A percentile compares a stretch with the other conserved stretches of the same genome.
phyloP scores from a whole-genome alignment of 1,284 basidiomycete genomes.

The Sporisorium reilianum region DNA sequence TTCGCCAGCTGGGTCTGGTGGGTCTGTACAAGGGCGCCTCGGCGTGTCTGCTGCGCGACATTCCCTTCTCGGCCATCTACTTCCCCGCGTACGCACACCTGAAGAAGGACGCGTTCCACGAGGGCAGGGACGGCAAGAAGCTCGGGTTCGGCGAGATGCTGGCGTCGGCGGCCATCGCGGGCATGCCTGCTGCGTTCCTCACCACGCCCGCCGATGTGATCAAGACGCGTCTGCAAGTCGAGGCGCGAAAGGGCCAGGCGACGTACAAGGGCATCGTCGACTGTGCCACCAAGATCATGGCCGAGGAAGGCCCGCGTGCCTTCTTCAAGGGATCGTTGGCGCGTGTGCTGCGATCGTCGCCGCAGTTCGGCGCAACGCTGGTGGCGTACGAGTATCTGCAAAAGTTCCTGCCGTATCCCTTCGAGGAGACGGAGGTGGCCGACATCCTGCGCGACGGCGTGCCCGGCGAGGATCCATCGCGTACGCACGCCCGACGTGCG shows the following conservation, averaged over 20 bases:
- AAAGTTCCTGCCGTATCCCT: slow-evolving; percentile 53
- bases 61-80: slow-evolving; percentile 79
- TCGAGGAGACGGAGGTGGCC: slow-evolving; percentile 46
- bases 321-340: slow-evolving; percentile 96
- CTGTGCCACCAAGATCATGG: slow-evolving; percentile 86
- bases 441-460: slow-evolving; percentile 47
- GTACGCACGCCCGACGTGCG: slow-evolving; percentile 52
- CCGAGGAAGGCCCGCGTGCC: slow-evolving; percentile 86
- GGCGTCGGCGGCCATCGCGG: slow-evolving; percentile 80
- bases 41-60: slow-evolving; percentile 87
- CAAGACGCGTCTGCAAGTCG: slow-evolving; percentile 98
- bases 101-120: slow-evolving; percentile 93
- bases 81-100: slow-evolving; percentile 74
- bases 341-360: slow-evolving; percentile 81
- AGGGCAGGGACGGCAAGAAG: slow-evolving; percentile 94
- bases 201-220: slow-evolving; percentile 82
- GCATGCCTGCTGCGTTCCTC: slow-evolving; percentile 85
- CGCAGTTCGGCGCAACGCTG: slow-evolving; percentile 87
- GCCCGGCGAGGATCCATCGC: slow-evolving; percentile 48
- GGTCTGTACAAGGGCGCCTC: slow-evolving; percentile 92
- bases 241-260: slow-evolving; percentile 90
- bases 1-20: slow-evolving; percentile 89
- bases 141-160: slow-evolving; percentile 92
- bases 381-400: slow-evolving; percentile 83
- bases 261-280: slow-evolving; percentile 91